These are phyloP conservation scores for Coemansia sp. DNA, from an alignment of 192 early-diverging fungal genomes.

Conservation along the genomic window DNA sequence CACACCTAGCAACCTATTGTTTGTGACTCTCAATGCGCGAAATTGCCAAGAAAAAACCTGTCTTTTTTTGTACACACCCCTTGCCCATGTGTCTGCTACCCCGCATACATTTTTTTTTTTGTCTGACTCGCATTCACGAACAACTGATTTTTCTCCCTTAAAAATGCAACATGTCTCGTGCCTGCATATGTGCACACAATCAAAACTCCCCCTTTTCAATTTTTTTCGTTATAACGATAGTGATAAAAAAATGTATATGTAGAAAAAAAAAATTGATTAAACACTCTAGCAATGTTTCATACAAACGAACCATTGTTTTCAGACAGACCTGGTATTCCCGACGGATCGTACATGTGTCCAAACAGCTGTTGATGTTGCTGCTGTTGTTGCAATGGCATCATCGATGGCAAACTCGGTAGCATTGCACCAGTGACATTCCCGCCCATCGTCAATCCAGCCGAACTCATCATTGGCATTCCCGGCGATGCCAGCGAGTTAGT, in stretches of 20 bases:
- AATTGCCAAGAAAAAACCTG: background rate
- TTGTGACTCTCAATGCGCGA: background rate
- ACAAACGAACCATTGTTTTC: slow-evolving; percentile 37
- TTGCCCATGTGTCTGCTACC: background rate
- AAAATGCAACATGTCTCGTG: background rate
- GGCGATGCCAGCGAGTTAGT: slow-evolving; percentile 24
- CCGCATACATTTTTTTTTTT: background rate
- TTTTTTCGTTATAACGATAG: background rate
- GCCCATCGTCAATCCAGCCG: background rate
- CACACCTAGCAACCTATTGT: too few relatives aligned
- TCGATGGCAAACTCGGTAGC: slow-evolving; percentile 4
- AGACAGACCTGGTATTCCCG: slow-evolving; percentile 26
- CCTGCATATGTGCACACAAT: slow-evolving; percentile 12
- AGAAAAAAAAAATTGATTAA: background rate
- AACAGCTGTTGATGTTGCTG: slow-evolving; percentile 15
- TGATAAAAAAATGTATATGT: background rate
- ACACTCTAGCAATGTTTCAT: background rate
- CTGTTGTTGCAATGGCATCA: slow-evolving; percentile 4
- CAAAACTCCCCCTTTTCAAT: background rate
- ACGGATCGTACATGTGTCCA: slow-evolving; percentile 26
- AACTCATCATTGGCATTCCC: slow-evolving; percentile 10
- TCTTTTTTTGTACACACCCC: background rate
- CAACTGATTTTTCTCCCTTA: background rate
- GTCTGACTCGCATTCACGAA: background rate
- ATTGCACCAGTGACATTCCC: background rate